A percentile compares a stretch with the other conserved stretches of the same genome.
Evolutionary conservation across 2,329 filamentous ascomycete genomes (phyloP).

Genomic region (Xylariaceae sp.): DNA sequence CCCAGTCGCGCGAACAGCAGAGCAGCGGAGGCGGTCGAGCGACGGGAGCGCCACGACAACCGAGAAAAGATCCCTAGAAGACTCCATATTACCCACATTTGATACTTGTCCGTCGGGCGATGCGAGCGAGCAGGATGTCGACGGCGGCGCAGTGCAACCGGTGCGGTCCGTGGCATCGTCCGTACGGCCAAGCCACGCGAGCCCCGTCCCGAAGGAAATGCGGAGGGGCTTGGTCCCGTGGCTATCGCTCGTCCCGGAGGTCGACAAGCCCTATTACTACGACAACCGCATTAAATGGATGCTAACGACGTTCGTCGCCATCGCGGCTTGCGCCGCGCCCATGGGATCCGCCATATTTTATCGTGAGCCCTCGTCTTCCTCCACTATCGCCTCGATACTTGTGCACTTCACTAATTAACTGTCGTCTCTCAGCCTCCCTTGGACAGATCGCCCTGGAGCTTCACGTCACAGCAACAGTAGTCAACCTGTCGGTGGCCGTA

Average conservation of each 20-base stretch:
- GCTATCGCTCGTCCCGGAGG: slow-evolving; percentile 77
- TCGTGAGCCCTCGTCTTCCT: slow-evolving; percentile 65
- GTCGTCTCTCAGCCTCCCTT: slow-evolving; percentile 64
- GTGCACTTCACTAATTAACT: slow-evolving; percentile 19
- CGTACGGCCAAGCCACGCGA: slow-evolving; percentile 19
- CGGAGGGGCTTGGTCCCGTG: slow-evolving; percentile 76
- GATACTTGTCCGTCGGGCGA: slow-evolving; percentile 21
- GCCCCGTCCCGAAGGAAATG: slow-evolving; percentile 31
- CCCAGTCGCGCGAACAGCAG: not conserved
- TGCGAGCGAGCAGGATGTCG: slow-evolving; percentile 28
- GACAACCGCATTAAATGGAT: slow-evolving; percentile 79
- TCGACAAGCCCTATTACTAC: slow-evolving; percentile 78
- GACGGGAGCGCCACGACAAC: slow-evolving; percentile 5
- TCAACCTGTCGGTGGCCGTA: slow-evolving; percentile 77
- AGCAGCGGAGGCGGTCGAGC: slow-evolving; percentile 11
- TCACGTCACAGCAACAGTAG: slow-evolving; percentile 65
- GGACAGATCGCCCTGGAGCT: slow-evolving; percentile 67
- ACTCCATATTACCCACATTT: slow-evolving; percentile 6
- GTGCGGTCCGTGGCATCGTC: slow-evolving; percentile 25
- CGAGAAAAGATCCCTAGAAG: slow-evolving; percentile 18
- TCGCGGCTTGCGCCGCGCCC: slow-evolving; percentile 78
- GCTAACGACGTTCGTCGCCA: slow-evolving; percentile 77
- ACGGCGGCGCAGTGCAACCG: slow-evolving; percentile 8
- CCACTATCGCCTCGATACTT: not conserved
- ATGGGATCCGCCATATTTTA: slow-evolving; percentile 86